Percentiles rank a stretch among this genome's conserved stretches.
Conservation (phyloP, 129 eudicot species). For the Flaveria ramosissima region DNA sequence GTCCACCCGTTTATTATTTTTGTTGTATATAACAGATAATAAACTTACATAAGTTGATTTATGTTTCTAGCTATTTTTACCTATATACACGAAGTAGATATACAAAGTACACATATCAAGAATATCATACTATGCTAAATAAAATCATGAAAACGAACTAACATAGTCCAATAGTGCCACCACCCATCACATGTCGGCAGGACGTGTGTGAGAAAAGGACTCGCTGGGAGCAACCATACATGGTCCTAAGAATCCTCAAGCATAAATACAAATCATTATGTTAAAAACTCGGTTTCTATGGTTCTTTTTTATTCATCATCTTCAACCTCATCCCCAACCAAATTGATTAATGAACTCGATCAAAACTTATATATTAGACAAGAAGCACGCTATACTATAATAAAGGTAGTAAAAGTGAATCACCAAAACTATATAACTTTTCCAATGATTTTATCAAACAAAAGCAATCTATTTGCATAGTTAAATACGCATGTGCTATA, state of each 20-base stretch:
- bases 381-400: background rate
- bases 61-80: background rate
- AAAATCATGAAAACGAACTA: background rate
- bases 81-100: background rate
- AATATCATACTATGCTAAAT: background rate
- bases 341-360: background rate
- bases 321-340: background rate
- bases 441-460: too few species aligned
- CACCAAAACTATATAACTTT: too few species aligned
- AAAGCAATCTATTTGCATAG: too few species aligned
- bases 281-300: background rate
- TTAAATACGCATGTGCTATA: too few species aligned
- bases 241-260: constrained; percentile 15
- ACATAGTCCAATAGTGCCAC: background rate
- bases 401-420: too few species aligned
- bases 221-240: background rate
- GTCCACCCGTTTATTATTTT: too few species aligned
- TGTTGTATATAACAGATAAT: background rate
- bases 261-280: background rate
- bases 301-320: background rate
- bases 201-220: constrained; percentile 2
- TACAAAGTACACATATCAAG: background rate
- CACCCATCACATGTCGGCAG: background rate
- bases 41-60: background rate
- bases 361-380: background rate